Evolutionary conservation across 345 rosid genomes (phyloP).

Genomic region (Reutealis trisperma): DNA sequence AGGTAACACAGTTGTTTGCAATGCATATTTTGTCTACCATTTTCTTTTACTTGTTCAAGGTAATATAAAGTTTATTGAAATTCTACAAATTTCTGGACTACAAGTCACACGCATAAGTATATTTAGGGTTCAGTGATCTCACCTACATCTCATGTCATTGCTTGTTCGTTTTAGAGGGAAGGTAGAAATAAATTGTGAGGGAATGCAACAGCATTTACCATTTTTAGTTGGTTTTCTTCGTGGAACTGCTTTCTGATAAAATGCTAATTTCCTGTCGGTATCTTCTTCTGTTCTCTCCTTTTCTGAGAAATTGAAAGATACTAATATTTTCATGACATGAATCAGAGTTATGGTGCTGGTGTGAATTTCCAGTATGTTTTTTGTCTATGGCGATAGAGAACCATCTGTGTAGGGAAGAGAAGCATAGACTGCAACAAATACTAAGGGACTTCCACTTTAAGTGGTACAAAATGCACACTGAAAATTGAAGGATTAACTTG

Average conservation of each 20-base stretch:
- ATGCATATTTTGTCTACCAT: neutral
- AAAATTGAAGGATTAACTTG: neutral
- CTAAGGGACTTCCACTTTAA: neutral
- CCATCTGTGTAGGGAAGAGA: neutral
- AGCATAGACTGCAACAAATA: neutral
- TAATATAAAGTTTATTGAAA: neutral
- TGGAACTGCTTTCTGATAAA: neutral
- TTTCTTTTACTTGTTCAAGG: slow-evolving; percentile 1
- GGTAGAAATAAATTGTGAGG: neutral
- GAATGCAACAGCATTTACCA: neutral
- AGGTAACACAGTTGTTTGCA: slow-evolving; percentile 44
- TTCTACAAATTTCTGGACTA: neutral
- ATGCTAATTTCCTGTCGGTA: neutral
- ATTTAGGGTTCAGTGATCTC: neutral
- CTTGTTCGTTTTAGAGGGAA: slow-evolving; percentile 2
- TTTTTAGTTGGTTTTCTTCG: neutral
- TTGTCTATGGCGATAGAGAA: neutral
- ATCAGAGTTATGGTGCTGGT: neutral
- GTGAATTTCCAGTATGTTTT: neutral
- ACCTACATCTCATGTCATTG: neutral
- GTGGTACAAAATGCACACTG: neutral
- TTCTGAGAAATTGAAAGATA: neutral
- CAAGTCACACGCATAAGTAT: neutral
- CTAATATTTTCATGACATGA: neutral
- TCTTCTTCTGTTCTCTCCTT: neutral